Evolutionary conservation across 1,139 yeast genomes (phyloP), one percentile per base, ranked within the genome.

Genomic region (Protomyces inouyei): DNA sequence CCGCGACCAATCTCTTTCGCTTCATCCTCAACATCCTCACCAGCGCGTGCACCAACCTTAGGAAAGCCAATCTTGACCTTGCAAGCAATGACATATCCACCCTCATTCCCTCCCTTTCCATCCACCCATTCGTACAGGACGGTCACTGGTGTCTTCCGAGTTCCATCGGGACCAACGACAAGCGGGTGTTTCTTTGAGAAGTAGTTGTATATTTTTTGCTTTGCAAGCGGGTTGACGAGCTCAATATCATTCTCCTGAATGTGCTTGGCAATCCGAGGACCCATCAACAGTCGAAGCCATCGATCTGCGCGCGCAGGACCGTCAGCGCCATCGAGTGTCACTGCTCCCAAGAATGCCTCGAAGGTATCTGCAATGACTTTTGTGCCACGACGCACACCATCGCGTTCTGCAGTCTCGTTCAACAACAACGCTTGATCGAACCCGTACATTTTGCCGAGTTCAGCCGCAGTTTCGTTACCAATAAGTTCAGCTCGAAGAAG

Each of bases 291-390:
- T 4, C 75, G 73, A 18, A 90, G 73, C 96, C 96, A 91, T 8
- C 77, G 73, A 66, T 81, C 70, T 4, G 67, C 71, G 5, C 55
- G 32, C 14, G 23, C 18, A 28, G 55, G 61, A 3, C 88, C 83
- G 32, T 76, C 76, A 45, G 81, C 76, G 55, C 76, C 73, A 69
- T 88, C 95, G 52, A 85, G 79, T 10, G 85, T 83, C 52, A 92
- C 75, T 0, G 95, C 98, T 3, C 96, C 98, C 48, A 92, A 80
- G 71, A 91, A 92, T 0, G 97, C 97, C 75, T 92, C 97, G 74
- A 92, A 88, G 0, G 87, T 82, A 76, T 88, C 95, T 0, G 95
- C 92, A 70, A 80, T 79, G 3, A 85, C 78, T 72, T 87, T 88
- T 68, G 73, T 70, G 38, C 68, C 61, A n/a, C 64, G 66, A 45